Conservation (phyloP, 768 basidiomycete genomes). For the Psilocybe azurescens region DNA sequence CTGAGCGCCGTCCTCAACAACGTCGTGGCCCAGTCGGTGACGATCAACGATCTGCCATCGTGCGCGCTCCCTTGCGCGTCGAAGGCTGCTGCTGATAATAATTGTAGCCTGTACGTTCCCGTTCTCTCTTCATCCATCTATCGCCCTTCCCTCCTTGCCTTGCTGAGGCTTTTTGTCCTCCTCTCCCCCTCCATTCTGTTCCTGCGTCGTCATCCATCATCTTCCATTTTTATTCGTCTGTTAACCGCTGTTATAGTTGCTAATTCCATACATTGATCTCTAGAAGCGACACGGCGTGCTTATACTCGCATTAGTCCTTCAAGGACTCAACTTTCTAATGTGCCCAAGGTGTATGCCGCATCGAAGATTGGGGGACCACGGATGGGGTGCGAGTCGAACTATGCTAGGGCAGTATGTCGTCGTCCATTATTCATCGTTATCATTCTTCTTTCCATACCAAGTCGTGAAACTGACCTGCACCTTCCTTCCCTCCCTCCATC, state of each 20-base stretch:
- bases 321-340: slow-evolving; percentile 6
- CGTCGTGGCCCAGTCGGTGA: slow-evolving; percentile 1
- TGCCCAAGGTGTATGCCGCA: slow-evolving; percentile 1
- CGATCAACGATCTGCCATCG: slow-evolving; percentile 1
- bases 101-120: neutral
- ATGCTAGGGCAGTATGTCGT: slow-evolving; percentile 10
- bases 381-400: neutral
- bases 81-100: neutral
- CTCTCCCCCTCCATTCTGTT: too few species aligned
- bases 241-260: too few species aligned
- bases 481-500: too few species aligned
- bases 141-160: too few species aligned
- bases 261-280: neutral
- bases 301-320: slow-evolving; percentile 10
- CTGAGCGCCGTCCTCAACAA: too few species aligned
- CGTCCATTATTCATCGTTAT: too few species aligned
- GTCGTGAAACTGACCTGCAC: too few species aligned
- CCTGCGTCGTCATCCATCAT: neutral
- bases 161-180: too few species aligned
- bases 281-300: slow-evolving; percentile 1
- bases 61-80: slow-evolving; percentile 6
- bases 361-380: slow-evolving; percentile 5
- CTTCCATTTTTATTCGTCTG: neutral
- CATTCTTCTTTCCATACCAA: too few species aligned
- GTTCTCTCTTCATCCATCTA: too few species aligned